Base-by-base conservation (phyloP, 306 rosid genomes). In the Quercus aquifolioides region DNA sequence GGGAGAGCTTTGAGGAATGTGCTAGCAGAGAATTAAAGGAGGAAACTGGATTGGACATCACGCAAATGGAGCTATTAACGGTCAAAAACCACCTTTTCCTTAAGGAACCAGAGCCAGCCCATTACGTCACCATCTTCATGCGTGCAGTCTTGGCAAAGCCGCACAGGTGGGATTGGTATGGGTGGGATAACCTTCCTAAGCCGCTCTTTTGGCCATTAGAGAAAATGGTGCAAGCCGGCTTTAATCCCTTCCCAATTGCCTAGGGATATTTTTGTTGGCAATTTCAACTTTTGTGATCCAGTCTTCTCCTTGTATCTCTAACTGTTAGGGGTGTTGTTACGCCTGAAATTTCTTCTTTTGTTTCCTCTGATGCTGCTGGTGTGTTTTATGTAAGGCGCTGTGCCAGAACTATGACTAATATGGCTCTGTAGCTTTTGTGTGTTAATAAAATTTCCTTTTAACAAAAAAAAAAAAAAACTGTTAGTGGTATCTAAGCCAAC, bases 1-100 rank as follows among this genome's bases (percentile, higher is more conserved):
- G 96, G 13, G 94, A 94, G 85, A 81, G 88, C 80, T 90, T 94
- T n/a, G 97, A 92, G 69, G 92, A 88, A 74, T 92, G 98, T 56
- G 92, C 85, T 0, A 82, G 54, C 33, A 90, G 97, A 72, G 98
- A 94, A 69, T 85, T 94, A 84, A 94, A 81, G 78, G 97, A 94
- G 76, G 98, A 94, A 72, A 87, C 93, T 0, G 97, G 93, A 18
- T 55, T 91, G 76, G 87, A 77, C 59, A 67, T 87, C 41, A 33
- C 5, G 8, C 81, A 86, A 18, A 17, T 62, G 4, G 92, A 94
- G 85, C 26, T 75, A 6, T 17, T 94, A 11, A 90, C 87, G 0
- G 92, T 86, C 6, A 90, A 81, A 4, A 91, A 86, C 86, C 82
- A 82, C 23, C 78, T 85, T 13, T 77, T 90, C 69, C 31, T 81